Percentiles rank a stretch among this genome's conserved stretches.
Evolutionary conservation across 192 early-diverging fungal genomes (phyloP).

Genomic region (Podochytrium sp.): DNA sequence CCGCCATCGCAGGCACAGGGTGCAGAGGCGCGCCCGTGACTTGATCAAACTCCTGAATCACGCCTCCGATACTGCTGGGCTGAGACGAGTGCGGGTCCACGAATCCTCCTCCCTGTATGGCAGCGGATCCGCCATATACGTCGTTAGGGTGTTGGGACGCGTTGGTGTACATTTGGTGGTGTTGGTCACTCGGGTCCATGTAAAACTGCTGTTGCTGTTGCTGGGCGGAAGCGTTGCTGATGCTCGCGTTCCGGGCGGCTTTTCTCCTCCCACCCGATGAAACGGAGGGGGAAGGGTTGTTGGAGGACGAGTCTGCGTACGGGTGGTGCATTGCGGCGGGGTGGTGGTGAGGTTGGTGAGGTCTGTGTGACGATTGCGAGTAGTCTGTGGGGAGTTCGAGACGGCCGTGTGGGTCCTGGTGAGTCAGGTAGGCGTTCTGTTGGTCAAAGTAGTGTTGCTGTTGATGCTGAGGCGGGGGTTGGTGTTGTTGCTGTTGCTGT

Average conservation of each 20-base stretch:
- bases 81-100: background rate
- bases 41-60: constrained; percentile 7
- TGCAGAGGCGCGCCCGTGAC: constrained; percentile 19
- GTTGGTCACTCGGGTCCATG: constrained; percentile 5
- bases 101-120: background rate
- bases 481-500: background rate
- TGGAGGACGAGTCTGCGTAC: constrained; percentile 1
- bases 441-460: background rate
- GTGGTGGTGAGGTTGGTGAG: constrained; percentile 10
- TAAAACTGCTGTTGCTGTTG: background rate
- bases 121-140: background rate
- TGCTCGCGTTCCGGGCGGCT: background rate
- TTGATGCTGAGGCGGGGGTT: background rate
- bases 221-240: constrained; percentile 7
- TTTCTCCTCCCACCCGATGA: background rate
- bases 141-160: constrained; percentile 2
- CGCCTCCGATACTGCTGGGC: background rate
- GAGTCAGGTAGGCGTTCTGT: background rate
- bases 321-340: background rate
- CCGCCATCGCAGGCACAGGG: background rate
- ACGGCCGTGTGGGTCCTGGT: background rate
- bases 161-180: constrained; percentile 13
- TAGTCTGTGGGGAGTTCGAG: constrained; percentile 1
- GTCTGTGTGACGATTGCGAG: constrained; percentile 19
- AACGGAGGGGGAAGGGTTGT: background rate